phyloP scores from a whole-genome alignment of 306 rosid genomes.

The Spatholobus suberectus region DNA sequence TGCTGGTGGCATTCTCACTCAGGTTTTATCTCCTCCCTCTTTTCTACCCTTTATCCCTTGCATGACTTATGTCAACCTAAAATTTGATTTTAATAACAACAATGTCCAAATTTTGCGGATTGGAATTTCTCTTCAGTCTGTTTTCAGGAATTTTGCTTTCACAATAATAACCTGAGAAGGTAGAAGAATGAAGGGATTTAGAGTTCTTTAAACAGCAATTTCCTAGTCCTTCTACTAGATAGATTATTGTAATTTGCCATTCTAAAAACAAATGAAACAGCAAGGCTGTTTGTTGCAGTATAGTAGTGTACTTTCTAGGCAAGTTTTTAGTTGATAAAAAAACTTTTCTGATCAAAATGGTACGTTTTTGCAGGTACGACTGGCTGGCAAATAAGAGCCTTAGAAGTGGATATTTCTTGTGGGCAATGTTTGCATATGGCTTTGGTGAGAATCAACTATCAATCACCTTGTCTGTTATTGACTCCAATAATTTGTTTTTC shows the following conservation, averaged over 20 bases:
- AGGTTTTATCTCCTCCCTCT: slow-evolving; percentile 59
- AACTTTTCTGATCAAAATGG: slow-evolving; percentile 4
- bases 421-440: slow-evolving; percentile 96
- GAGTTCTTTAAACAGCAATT: slow-evolving; percentile 1
- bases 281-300: background rate
- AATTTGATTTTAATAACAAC: background rate
- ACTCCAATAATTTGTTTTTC: background rate
- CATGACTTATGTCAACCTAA: slow-evolving; percentile 20
- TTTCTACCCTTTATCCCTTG: slow-evolving; percentile 2
- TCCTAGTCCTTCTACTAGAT: background rate
- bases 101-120: slow-evolving; percentile 18
- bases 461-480: slow-evolving; percentile 13
- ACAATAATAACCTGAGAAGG: background rate
- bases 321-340: slow-evolving; percentile 5
- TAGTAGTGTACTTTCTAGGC: slow-evolving; percentile 18
- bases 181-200: slow-evolving; percentile 9
- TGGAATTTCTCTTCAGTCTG: background rate
- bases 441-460: slow-evolving; percentile 66
- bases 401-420: slow-evolving; percentile 84
- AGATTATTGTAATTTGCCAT: background rate
- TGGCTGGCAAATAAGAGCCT: slow-evolving; percentile 84
- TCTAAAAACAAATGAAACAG: slow-evolving; percentile 6
- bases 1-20: slow-evolving; percentile 88
- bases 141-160: slow-evolving; percentile 7
- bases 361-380: slow-evolving; percentile 69